phyloP scores from a whole-genome alignment of 805 yeast species.

The Suhomyces sp. region DNA sequence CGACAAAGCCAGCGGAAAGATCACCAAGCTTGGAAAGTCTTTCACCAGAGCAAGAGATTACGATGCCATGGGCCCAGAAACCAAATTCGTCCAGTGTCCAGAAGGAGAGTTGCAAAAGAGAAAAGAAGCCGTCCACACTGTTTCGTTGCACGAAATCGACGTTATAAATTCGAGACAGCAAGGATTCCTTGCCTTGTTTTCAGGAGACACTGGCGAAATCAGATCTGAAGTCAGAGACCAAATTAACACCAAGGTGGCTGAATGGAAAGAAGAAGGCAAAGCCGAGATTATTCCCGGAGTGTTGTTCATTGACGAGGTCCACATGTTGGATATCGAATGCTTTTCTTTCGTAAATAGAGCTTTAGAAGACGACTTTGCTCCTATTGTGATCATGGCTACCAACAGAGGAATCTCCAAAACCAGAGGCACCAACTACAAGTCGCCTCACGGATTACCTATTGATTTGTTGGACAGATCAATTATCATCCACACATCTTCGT shows the following conservation, averaged over 20 bases:
- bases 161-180: constrained; percentile 97
- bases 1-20: constrained; percentile 93
- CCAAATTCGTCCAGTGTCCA: constrained; percentile 96
- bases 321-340: constrained; percentile 96
- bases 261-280: constrained; percentile 98
- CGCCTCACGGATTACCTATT: constrained; percentile 97
- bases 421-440: constrained; percentile 87
- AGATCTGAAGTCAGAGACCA: constrained; percentile 94
- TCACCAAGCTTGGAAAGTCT: constrained; percentile 91
- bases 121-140: constrained; percentile 94
- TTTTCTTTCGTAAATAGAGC: constrained; percentile 95
- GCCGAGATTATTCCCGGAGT: constrained; percentile 98
- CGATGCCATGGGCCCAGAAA: constrained; percentile 98
- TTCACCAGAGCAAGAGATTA: constrained; percentile 95
- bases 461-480: constrained; percentile 93
- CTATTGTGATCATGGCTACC: constrained; percentile 97
- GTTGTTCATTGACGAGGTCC: constrained; percentile 94
- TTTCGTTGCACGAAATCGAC: constrained; percentile 96
- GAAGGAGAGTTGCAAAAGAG: constrained; percentile 98
- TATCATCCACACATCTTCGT: constrained; percentile 81
- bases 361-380: constrained; percentile 92
- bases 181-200: constrained; percentile 92
- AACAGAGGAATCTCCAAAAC: constrained; percentile 93
- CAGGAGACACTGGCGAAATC: constrained; percentile 97
- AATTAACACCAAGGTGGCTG: constrained; percentile 93